Conservation (phyloP, 768 basidiomycete genomes). For the Lactarius hengduanensis region DNA sequence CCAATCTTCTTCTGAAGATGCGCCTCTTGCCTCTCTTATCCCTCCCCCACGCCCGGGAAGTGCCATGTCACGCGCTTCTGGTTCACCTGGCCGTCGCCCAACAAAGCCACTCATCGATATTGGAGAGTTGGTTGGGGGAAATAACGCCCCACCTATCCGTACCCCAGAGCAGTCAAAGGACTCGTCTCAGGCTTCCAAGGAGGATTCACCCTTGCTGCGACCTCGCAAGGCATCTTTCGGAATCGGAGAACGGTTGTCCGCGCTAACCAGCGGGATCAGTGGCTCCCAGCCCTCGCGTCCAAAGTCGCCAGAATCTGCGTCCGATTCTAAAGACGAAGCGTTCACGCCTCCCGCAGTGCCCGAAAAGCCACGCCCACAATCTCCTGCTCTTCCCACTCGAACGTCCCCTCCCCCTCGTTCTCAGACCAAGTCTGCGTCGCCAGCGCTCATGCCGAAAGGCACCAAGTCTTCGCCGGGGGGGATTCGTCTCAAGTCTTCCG, state of each 20-base stretch:
- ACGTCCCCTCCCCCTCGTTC: constrained; percentile 8
- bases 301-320: constrained; percentile 10
- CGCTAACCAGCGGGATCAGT: constrained; percentile 19
- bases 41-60: constrained; percentile 67
- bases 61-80: constrained; percentile 38
- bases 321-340: constrained; percentile 17
- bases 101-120: constrained; percentile 47
- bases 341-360: constrained; percentile 25
- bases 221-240: constrained; percentile 24
- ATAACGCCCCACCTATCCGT: constrained; percentile 4
- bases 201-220: constrained; percentile 4
- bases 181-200: not conserved
- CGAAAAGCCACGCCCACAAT: constrained; percentile 24
- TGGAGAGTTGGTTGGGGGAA: constrained; percentile 21
- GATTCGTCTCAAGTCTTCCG: not conserved
- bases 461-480: constrained; percentile 10
- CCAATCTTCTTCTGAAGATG: constrained; percentile 54
- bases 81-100: constrained; percentile 34
- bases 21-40: constrained; percentile 62
- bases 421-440: constrained; percentile 5
- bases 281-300: constrained; percentile 16
- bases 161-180: constrained; percentile 8
- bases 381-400: constrained; percentile 24
- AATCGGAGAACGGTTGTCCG: constrained; percentile 25
- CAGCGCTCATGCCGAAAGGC: constrained; percentile 16